Percentiles rank a stretch among this genome's conserved stretches.
Conservation (phyloP, 352 stramenopile species). For the Chrysophaeum taylorii region DNA sequence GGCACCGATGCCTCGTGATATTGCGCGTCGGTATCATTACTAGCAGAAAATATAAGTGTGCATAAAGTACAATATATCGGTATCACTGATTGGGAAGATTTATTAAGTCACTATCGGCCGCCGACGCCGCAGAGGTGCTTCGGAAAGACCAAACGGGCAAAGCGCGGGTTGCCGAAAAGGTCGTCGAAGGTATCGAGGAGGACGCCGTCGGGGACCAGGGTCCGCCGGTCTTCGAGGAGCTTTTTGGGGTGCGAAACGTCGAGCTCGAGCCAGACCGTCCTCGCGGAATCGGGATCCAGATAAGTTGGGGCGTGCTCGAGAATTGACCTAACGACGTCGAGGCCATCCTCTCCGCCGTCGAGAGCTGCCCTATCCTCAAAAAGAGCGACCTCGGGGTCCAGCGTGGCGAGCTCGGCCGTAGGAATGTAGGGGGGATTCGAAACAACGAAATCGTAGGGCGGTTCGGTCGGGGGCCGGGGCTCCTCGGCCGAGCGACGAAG, state of each 20-base stretch:
- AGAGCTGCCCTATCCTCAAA: not conserved
- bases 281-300: too few species aligned
- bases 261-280: conserved; percentile 3
- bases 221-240: not conserved
- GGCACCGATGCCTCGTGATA: too few species aligned
- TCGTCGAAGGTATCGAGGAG: too few species aligned
- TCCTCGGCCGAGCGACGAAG: not conserved
- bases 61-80: too few species aligned
- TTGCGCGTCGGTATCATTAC: too few species aligned
- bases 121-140: too few species aligned
- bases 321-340: not conserved
- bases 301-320: not conserved
- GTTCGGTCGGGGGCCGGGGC: not conserved
- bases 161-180: too few species aligned
- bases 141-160: too few species aligned
- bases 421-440: conserved; percentile 16
- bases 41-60: too few species aligned
- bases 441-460: not conserved
- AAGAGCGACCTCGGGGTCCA: not conserved
- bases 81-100: too few species aligned
- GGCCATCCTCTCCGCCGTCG: conserved; percentile 4
- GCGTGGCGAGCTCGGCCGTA: not conserved
- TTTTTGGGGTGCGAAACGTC: not conserved
- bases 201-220: too few species aligned
- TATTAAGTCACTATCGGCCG: too few species aligned